phyloP scores from a whole-genome alignment of 1,139 yeast species.

The Hyphopichia fennica region DNA sequence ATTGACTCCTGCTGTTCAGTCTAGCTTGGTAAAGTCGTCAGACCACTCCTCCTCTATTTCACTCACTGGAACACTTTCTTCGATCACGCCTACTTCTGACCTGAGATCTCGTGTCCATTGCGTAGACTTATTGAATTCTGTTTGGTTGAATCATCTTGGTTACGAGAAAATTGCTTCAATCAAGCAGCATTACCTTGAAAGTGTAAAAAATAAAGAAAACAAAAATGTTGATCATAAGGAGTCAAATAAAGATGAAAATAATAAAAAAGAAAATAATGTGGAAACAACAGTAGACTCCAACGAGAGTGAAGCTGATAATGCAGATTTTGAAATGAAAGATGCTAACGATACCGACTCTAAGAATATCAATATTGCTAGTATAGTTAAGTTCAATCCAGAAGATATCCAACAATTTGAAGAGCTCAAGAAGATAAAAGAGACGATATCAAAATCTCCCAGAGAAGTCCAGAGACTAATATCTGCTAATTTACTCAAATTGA shows the following conservation, averaged over 20 bases:
- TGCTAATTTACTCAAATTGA: conserved; percentile 54
- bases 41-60: conserved; percentile 1
- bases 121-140: conserved; percentile 59
- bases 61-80: conserved; percentile 50
- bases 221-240: background rate
- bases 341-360: conserved; percentile 8
- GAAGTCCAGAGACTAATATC: conserved; percentile 55
- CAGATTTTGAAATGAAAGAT: conserved; percentile 5
- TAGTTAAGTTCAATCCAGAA: conserved; percentile 40
- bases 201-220: conserved; percentile 2
- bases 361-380: conserved; percentile 31
- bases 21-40: conserved; percentile 18
- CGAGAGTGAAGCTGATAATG: conserved; percentile 8
- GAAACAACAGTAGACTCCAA: conserved; percentile 8
- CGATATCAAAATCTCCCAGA: conserved; percentile 25
- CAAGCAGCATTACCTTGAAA: conserved; percentile 22
- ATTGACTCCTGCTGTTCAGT: conserved; percentile 26
- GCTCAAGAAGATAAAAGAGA: conserved; percentile 26
- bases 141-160: conserved; percentile 82
- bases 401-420: conserved; percentile 24
- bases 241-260: conserved; percentile 10
- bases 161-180: conserved; percentile 46
- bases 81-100: conserved; percentile 81
- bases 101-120: conserved; percentile 69
- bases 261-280: conserved; percentile 6